A percentile compares a stretch with the other conserved stretches of the same genome.
Evolutionary conservation across 495 filamentous ascomycete genomes (phyloP).

Genomic region (Staphylotrichum longicolle): DNA sequence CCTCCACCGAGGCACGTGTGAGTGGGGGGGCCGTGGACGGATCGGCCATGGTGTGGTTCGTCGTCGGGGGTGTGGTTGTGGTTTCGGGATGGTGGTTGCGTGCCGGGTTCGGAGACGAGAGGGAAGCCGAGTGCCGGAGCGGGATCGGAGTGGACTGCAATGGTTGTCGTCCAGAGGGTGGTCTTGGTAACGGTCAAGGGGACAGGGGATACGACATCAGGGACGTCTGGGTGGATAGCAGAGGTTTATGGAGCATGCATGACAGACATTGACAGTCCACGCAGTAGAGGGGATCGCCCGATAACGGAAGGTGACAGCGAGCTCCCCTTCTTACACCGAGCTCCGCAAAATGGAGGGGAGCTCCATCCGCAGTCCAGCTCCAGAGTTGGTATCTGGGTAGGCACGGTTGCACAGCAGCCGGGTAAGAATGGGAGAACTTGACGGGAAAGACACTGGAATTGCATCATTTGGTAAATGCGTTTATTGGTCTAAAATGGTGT

Average conservation of each 20-base stretch:
- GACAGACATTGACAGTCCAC: no score
- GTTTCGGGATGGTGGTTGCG: background rate
- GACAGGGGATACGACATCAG: no score
- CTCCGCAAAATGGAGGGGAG: background rate
- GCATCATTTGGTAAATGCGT: background rate
- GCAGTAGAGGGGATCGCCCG: background rate
- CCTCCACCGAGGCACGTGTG: slow-evolving; percentile 63
- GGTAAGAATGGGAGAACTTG: background rate
- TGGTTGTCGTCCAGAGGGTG: no score
- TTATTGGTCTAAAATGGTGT: background rate
- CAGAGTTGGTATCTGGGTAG: no score
- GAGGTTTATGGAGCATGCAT: no score
- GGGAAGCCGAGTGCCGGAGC: slow-evolving; percentile 10
- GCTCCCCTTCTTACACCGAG: background rate
- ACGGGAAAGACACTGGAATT: no score
- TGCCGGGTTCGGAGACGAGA: background rate
- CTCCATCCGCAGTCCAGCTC: no score
- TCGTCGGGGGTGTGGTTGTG: background rate
- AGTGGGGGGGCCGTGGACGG: slow-evolving; percentile 56
- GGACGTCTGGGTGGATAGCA: no score
- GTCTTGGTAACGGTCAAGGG: no score
- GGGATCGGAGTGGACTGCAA: slow-evolving; percentile 1
- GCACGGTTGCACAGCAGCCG: no score
- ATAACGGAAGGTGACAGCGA: slow-evolving; percentile 18
- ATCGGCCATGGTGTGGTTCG: slow-evolving; percentile 46